Evolutionary conservation across 768 basidiomycete genomes (phyloP).

Genomic region (Collybiopsis luxurians): DNA sequence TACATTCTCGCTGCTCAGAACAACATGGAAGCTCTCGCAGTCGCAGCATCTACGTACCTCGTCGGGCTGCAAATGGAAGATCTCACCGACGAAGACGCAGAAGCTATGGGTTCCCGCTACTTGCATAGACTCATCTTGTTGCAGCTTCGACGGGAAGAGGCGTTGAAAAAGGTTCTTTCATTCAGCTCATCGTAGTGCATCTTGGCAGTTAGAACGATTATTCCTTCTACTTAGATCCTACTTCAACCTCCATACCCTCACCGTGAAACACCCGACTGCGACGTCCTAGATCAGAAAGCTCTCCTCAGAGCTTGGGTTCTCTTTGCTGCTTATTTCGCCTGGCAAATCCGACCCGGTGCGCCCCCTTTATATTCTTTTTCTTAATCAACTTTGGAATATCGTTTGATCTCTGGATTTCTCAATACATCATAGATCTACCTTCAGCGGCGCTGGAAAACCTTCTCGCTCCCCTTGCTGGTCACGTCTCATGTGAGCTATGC

Average conservation of each 20-base stretch:
- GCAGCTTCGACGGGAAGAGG: slow-evolving; percentile 30
- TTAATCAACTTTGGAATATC: too few species aligned
- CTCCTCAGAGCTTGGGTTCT: not conserved
- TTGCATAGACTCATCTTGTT: slow-evolving; percentile 38
- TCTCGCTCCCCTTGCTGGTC: not conserved
- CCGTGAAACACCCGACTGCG: not conserved
- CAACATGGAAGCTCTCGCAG: slow-evolving; percentile 35
- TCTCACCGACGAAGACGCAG: slow-evolving; percentile 36
- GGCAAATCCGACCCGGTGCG: slow-evolving; percentile 1
- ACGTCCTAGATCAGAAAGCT: not conserved
- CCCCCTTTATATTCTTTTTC: too few species aligned
- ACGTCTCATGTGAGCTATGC: not conserved
- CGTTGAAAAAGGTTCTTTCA: slow-evolving; percentile 28
- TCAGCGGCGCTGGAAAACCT: not conserved
- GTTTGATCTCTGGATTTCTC: too few species aligned
- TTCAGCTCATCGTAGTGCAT: too few species aligned
- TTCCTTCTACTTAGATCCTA: not conserved
- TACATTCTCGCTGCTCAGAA: slow-evolving; percentile 38
- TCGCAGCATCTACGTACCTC: slow-evolving; percentile 34
- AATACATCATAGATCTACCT: not conserved
- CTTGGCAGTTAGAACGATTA: too few species aligned
- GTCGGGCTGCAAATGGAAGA: slow-evolving; percentile 29
- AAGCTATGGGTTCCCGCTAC: slow-evolving; percentile 38
- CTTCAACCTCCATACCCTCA: slow-evolving; percentile 4
- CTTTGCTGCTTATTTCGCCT: not conserved